Conservation (phyloP, 371 early-diverging fungal species). For the Haplosporangium sp. region DNA sequence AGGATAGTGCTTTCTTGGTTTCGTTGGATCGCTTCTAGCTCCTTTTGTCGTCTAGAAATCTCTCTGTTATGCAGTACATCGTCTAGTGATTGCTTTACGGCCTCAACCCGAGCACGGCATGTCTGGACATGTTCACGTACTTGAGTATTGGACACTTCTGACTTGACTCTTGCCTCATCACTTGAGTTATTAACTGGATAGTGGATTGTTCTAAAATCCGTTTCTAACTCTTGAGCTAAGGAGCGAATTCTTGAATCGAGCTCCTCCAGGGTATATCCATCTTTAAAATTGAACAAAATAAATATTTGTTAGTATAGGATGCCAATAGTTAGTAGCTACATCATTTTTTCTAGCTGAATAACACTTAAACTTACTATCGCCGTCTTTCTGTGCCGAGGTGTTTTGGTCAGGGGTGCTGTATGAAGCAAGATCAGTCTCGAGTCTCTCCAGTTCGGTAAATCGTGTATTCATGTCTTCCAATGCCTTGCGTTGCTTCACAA, state of each 20-base stretch:
- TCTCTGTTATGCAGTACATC: constrained; percentile 16
- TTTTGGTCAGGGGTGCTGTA: not conserved
- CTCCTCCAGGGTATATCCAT: constrained; percentile 6
- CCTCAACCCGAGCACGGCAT: constrained; percentile 15
- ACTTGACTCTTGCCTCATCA: constrained; percentile 15
- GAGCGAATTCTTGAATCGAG: constrained; percentile 24
- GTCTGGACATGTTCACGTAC: constrained; percentile 25
- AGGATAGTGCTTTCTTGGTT: constrained; percentile 19
- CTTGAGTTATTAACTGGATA: constrained; percentile 36
- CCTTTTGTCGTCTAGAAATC: constrained; percentile 18
- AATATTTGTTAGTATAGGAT: not conserved
- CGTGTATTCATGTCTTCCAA: constrained; percentile 21
- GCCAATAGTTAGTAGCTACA: not conserved
- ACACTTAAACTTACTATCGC: constrained; percentile 5
- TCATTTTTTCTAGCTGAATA: not conserved
- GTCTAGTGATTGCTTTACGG: constrained; percentile 15
- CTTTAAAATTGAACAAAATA: constrained; percentile 3
- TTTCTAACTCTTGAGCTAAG: constrained; percentile 21
- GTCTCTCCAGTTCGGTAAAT: constrained; percentile 20
- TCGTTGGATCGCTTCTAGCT: constrained; percentile 20
- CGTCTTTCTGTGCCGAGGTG: not conserved
- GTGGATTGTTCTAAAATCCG: constrained; percentile 13
- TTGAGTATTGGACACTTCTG: constrained; percentile 24
- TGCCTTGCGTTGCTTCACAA: constrained; percentile 42
- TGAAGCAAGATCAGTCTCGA: constrained; percentile 8